Conservation (phyloP, 2,329 filamentous ascomycete genomes). For the Aspergillus phoenicis region DNA sequence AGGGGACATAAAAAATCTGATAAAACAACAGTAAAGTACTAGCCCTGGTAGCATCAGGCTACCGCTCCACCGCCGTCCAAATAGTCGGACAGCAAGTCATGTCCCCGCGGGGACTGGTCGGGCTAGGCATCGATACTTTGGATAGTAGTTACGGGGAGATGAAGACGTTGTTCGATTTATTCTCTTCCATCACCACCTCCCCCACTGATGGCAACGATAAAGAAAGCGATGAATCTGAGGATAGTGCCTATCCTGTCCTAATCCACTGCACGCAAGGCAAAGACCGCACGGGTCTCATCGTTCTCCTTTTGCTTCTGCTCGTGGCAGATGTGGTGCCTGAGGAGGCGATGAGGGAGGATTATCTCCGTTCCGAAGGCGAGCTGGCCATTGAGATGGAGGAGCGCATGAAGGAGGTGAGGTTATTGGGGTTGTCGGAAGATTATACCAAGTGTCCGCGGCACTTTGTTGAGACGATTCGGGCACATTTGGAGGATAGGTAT, state of each 20-base stretch:
- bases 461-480: constrained; percentile 63
- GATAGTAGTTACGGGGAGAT: constrained; percentile 68
- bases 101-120: constrained; percentile 69
- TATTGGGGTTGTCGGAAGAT: constrained; percentile 71
- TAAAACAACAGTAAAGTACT: constrained; percentile 57
- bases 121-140: constrained; percentile 70
- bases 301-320: constrained; percentile 66
- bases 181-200: constrained; percentile 40
- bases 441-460: constrained; percentile 68
- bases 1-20: background rate
- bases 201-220: no score
- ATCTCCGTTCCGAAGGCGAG: constrained; percentile 64
- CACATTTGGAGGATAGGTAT: constrained; percentile 63
- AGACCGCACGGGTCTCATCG: constrained; percentile 75
- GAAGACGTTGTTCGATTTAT: constrained; percentile 67
- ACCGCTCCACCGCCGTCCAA: constrained; percentile 68
- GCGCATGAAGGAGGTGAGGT: constrained; percentile 67
- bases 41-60: constrained; percentile 65
- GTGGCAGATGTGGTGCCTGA: constrained; percentile 58
- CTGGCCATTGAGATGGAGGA: constrained; percentile 64
- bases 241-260: constrained; percentile 61
- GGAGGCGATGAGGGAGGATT: constrained; percentile 70
- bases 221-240: no score
- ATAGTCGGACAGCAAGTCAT: constrained; percentile 73
- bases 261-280: constrained; percentile 90